Base-by-base conservation (phyloP, 352 stramenopile genomes). In the Pythium aristosporum region DNA sequence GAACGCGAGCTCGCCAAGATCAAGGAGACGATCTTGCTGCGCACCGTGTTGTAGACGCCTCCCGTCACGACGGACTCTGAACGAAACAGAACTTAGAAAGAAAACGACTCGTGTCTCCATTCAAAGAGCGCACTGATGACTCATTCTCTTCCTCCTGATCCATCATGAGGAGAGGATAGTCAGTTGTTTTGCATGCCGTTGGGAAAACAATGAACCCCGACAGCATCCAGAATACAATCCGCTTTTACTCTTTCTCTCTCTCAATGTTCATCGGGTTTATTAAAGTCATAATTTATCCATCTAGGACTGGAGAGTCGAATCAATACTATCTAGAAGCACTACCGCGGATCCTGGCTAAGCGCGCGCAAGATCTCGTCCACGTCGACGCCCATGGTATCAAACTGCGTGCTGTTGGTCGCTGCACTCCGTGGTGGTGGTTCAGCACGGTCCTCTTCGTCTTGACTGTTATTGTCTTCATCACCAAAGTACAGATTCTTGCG, bases 21-120 rank as follows among this genome's bases (percentile, higher is more conserved):
- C 68, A 89, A 92, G 69, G 85, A 94, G 67, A 94, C 85, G 39
- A 91, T 94, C 59, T 88, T 94, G 62, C 65, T 94, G 42, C 85
- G 85, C 41, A 89, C 85, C 12, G 69, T 94, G 58, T 60, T 94
- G 28, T 94, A 91, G 59, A 15, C 34, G 34, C 0, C 21, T 8
- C 41, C 34, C 8, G 34, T 39, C 34, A 15, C 34, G 11, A 15
- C 8, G 34, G 12, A 3, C 43, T 25, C n/a, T 12, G 43, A 30
- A 43, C 16, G 30, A 34, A 13, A 4, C 30, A 47, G 23, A 11
- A 9, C 37, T 30, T 30, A 30, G 25, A 30, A 30, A 30, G 25
- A 30, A 30, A 30, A 30, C 25, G 25, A 30, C 25, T 3, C 25
- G 5, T 30, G 25, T 30, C 25, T 30, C 39, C 53, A 9, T 18